A percentile compares a stretch with the other conserved stretches of the same genome.
Evolutionary conservation across 2,329 filamentous ascomycete species (phyloP).

Genomic region (Trichoderma sp.): DNA sequence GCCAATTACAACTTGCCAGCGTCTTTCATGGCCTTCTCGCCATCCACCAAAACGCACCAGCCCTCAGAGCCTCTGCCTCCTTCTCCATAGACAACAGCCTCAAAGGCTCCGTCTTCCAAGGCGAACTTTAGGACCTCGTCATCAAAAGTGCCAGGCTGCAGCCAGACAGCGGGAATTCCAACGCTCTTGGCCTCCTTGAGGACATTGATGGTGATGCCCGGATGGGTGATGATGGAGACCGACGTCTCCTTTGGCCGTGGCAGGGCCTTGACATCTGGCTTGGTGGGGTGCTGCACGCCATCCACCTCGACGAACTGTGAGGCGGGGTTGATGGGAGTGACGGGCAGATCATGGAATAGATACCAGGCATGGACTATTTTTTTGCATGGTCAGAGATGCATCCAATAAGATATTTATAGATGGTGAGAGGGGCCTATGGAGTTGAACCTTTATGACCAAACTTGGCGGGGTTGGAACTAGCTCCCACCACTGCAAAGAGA

Average conservation of each 20-base stretch:
- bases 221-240: conserved; percentile 86
- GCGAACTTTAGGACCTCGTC: conserved; percentile 74
- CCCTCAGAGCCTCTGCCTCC: conserved; percentile 71
- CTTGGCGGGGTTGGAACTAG: conserved; percentile 80
- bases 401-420: neutral
- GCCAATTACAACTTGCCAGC: conserved; percentile 55
- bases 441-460: conserved; percentile 82
- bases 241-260: conserved; percentile 70
- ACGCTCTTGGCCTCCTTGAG: conserved; percentile 76
- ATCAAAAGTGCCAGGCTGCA: conserved; percentile 90
- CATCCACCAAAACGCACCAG: conserved; percentile 88
- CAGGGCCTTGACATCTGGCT: conserved; percentile 68
- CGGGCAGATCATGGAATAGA: conserved; percentile 71
- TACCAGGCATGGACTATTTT: conserved; percentile 86
- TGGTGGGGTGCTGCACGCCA: conserved; percentile 62
- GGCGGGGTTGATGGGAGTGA: conserved; percentile 81
- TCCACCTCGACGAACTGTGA: conserved; percentile 65
- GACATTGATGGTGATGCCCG: conserved; percentile 72
- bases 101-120: conserved; percentile 61
- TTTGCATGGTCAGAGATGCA: neutral
- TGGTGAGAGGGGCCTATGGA: neutral
- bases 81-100: conserved; percentile 68
- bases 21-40: conserved; percentile 64
- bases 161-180: conserved; percentile 76
- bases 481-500: conserved; percentile 86